phyloP scores from a whole-genome alignment of 2,329 filamentous ascomycete genomes.

The Nemania serpens region DNA sequence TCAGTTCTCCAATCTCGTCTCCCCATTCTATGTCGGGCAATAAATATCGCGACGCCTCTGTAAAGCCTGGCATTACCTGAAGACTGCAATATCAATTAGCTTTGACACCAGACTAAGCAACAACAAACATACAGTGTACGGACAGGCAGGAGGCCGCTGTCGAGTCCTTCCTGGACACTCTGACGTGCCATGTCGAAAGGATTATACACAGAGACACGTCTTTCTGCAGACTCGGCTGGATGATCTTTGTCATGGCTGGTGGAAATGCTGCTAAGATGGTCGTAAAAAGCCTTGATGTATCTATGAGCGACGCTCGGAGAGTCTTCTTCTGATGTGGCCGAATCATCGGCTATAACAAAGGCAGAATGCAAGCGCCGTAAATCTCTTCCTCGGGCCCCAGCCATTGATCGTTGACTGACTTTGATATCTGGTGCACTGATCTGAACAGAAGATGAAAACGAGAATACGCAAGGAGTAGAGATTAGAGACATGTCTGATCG shows the following conservation, averaged over 20 bases:
- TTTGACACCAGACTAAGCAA: not conserved
- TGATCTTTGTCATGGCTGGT: constrained; percentile 1
- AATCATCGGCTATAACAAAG: constrained; percentile 36
- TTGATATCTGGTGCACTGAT: constrained; percentile 28
- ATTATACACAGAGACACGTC: constrained; percentile 20
- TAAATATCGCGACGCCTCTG: constrained; percentile 24
- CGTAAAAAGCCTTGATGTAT: constrained; percentile 31
- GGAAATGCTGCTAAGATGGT: constrained; percentile 23
- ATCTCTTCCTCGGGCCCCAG: constrained; percentile 1
- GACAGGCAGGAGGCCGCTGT: constrained; percentile 24
- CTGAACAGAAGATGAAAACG: constrained; percentile 15
- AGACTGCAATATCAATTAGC: constrained; percentile 31
- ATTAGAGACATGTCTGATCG: constrained; percentile 49
- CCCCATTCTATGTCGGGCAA: constrained; percentile 33
- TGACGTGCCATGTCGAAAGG: constrained; percentile 30
- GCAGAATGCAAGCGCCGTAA: constrained; percentile 26
- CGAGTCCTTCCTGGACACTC: constrained; percentile 28
- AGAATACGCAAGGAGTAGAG: constrained; percentile 43
- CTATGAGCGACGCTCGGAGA: constrained; percentile 12
- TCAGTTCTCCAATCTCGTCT: constrained; percentile 34
- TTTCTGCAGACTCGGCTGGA: not conserved
- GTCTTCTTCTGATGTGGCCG: constrained; percentile 7
- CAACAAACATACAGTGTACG: constrained; percentile 34
- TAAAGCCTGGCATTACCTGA: constrained; percentile 30
- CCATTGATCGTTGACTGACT: constrained; percentile 14